Conservation (phyloP, 164 flowering plant species). For the Aristolochia californica region DNA sequence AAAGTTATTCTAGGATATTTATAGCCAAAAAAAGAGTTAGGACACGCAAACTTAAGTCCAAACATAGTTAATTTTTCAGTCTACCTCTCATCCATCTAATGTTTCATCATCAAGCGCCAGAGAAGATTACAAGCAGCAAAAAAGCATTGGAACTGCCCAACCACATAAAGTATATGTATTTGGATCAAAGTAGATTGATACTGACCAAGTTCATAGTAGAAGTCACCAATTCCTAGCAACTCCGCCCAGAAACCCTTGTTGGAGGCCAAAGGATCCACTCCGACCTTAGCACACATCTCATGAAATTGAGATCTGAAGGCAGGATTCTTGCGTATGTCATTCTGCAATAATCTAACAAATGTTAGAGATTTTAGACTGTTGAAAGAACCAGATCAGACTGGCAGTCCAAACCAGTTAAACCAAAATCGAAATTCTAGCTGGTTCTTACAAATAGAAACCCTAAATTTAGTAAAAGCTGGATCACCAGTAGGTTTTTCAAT, state of each 20-base stretch:
- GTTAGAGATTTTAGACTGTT: not conserved
- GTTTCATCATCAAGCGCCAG: too few relatives aligned
- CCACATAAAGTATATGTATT: too few relatives aligned
- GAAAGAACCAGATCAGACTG: not conserved
- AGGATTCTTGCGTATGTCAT: constrained; percentile 94
- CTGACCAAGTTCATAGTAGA: constrained; percentile 95
- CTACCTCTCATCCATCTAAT: too few relatives aligned
- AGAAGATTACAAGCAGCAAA: too few relatives aligned
- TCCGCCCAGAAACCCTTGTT: constrained; percentile 99
- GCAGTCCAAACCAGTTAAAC: not conserved
- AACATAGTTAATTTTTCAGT: too few relatives aligned
- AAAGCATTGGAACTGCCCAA: too few relatives aligned
- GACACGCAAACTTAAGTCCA: too few relatives aligned
- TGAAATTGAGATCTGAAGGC: constrained; percentile 91
- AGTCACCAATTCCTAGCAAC: constrained; percentile 94
- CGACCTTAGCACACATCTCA: constrained; percentile 97
- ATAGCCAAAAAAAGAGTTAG: too few relatives aligned
- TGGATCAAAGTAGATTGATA: constrained; percentile 6
- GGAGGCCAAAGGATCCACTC: constrained; percentile 94
- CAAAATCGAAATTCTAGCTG: not conserved
- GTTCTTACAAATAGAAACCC: not conserved
- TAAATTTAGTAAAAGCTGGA: too few relatives aligned
- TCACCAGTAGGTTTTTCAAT: too few relatives aligned
- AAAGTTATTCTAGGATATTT: too few relatives aligned
- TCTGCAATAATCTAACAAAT: constrained; percentile 36